A percentile compares a stretch with the other conserved stretches of the same genome.
phyloP scores from a whole-genome alignment of 345 rosid species.

The Boechera retrofracta region DNA sequence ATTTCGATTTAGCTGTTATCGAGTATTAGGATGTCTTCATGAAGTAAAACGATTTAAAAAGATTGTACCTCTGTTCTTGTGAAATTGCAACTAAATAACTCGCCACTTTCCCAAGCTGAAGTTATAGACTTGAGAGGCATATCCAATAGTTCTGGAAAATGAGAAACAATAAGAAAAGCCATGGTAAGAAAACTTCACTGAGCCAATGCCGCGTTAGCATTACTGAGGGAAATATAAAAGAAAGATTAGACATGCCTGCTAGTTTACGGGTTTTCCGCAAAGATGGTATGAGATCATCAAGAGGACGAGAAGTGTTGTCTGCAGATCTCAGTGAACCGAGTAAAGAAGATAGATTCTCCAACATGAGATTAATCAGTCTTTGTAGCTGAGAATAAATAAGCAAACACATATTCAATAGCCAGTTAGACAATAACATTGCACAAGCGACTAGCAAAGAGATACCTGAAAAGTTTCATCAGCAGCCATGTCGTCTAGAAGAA shows the following conservation, averaged over 20 bases:
- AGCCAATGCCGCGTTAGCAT: slow-evolving; percentile 17
- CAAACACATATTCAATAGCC: slow-evolving; percentile 14
- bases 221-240: background rate
- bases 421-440: background rate
- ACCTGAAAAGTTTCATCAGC: slow-evolving; percentile 98
- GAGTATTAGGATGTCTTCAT: background rate
- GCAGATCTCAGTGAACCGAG: slow-evolving; percentile 59
- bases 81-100: slow-evolving; percentile 71
- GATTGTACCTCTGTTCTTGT: slow-evolving; percentile 76
- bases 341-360: slow-evolving; percentile 72
- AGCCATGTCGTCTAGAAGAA: slow-evolving; percentile 92
- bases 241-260: slow-evolving; percentile 62
- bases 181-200: background rate
- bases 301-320: slow-evolving; percentile 48
- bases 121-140: slow-evolving; percentile 89
- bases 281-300: slow-evolving; percentile 75
- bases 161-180: slow-evolving; percentile 18
- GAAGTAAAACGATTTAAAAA: background rate
- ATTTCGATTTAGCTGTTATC: background rate
- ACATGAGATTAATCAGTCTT: slow-evolving; percentile 73
- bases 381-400: slow-evolving; percentile 69
- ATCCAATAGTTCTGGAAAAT: slow-evolving; percentile 71
- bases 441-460: slow-evolving; percentile 13
- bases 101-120: slow-evolving; percentile 85
- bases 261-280: slow-evolving; percentile 78